Evolutionary conservation across 352 stramenopile genomes (phyloP).

Genomic region (Achlya hypogyna): DNA sequence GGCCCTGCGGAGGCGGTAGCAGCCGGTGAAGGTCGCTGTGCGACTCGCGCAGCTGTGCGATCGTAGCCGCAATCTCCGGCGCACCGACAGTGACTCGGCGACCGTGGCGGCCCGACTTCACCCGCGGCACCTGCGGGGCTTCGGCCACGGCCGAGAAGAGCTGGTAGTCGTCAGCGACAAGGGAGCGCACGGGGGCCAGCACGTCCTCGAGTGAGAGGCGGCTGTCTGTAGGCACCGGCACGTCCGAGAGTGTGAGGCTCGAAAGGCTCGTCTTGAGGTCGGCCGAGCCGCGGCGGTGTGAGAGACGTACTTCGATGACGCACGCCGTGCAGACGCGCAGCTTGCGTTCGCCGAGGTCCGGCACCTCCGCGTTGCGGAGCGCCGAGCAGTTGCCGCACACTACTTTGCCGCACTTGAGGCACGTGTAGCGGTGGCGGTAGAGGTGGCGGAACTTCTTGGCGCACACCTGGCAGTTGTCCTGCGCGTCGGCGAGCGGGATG

Average conservation of each 20-base stretch:
- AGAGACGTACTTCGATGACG: conserved; percentile 56
- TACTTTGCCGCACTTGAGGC: conserved; percentile 72
- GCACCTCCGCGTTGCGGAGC: conserved; percentile 52
- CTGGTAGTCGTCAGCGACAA: background rate
- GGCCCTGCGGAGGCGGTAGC: background rate
- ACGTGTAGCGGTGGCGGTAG: conserved; percentile 60
- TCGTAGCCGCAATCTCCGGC: background rate
- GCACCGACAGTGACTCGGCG: conserved; percentile 14
- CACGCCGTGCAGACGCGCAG: conserved; percentile 73
- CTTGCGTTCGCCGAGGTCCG: conserved; percentile 58
- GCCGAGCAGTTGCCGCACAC: conserved; percentile 72
- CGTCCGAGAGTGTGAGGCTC: background rate
- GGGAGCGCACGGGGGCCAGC: background rate
- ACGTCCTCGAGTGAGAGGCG: background rate
- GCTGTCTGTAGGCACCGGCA: background rate
- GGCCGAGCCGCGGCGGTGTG: conserved; percentile 54
- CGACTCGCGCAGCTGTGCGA: background rate
- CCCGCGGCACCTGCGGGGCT: background rate
- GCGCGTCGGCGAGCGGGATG: conserved; percentile 28
- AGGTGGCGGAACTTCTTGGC: conserved; percentile 67
- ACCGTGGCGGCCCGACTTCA: background rate
- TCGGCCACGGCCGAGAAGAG: conserved; percentile 5
- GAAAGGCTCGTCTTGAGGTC: conserved; percentile 71
- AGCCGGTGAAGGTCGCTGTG: background rate
- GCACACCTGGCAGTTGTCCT: conserved; percentile 61